These are phyloP conservation scores for Nakazawaea ishiwadae DNA, from an alignment of 805 yeast genomes.

Conservation along the genomic window DNA sequence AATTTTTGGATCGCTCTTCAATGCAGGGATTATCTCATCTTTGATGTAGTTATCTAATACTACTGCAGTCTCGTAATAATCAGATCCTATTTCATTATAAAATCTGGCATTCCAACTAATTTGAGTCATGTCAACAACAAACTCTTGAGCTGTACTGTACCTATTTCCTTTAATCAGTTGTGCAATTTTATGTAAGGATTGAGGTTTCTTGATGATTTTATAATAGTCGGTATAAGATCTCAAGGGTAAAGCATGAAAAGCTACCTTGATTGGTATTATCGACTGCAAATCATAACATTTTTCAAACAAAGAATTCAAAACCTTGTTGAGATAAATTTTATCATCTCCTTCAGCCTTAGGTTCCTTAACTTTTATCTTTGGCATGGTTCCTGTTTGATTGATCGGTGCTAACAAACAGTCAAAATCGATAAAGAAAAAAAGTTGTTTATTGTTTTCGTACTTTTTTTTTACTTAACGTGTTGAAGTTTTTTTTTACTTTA, in stretches of 20 bases:
- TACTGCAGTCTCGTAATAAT: constrained; percentile 64
- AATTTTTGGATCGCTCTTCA: constrained; percentile 36
- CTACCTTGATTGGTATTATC: constrained; percentile 24
- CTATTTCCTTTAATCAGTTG: constrained; percentile 47
- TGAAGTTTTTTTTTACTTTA: constrained; percentile 3
- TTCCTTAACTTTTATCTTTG: constrained; percentile 9
- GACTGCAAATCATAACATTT: constrained; percentile 20
- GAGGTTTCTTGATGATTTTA: constrained; percentile 72
- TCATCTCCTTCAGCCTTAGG: constrained; percentile 7
- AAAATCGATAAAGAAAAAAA: constrained; percentile 1
- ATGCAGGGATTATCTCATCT: constrained; percentile 42
- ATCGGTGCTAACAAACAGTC: neutral
- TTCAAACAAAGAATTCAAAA: constrained; percentile 13
- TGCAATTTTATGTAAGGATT: constrained; percentile 70
- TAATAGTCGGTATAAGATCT: constrained; percentile 74
- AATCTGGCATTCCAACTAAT: constrained; percentile 88
- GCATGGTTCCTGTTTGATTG: constrained; percentile 1
- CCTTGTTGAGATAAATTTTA: constrained; percentile 7
- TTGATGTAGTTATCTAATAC: constrained; percentile 49
- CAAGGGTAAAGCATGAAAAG: constrained; percentile 71
- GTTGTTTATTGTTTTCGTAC: constrained; percentile 4
- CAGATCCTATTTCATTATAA: constrained; percentile 68
- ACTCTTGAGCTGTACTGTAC: constrained; percentile 62
- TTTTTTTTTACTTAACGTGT: constrained; percentile 6
- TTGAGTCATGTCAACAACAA: constrained; percentile 73